Base-by-base conservation (phyloP, 805 yeast genomes). In the Ogataea dorogensis region DNA sequence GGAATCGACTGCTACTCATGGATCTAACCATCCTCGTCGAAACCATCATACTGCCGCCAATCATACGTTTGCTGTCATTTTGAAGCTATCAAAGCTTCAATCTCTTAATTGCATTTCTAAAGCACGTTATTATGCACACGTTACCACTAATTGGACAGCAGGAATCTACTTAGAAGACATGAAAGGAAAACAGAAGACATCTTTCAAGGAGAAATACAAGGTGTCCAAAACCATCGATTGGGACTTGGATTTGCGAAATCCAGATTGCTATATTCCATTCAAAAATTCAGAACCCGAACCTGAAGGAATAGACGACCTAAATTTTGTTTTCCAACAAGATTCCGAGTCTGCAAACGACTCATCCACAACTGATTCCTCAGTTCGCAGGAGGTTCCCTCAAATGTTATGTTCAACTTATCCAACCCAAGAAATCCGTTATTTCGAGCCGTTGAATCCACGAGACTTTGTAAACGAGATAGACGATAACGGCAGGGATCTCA, bases 1-100 rank as follows among this genome's bases (percentile, higher is more conserved):
- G 5, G 40, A 36, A 14, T 29, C 40, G 7, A 18, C 20, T 11
- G 23, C 18, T 7, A 15, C 34, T 17, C 21, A 13, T 2, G 37
- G 12, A 16, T 15, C 19, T 2, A 28, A 28, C 13, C 31, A 20
- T 9, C 30, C 35, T 20, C 30, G 20, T 5, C 28, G 29, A 17
- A 13, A 33, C 24, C 56, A 45, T 20, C 61, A 55, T 36, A 54
- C 46, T 22, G 58, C 53, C 3, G 47, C 64, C 2, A 54, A 73
- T 16, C 80, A 74, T 53, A 71, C 76, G 1, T 73, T 75, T 55
- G 77, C 71, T 0, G 67, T 73, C 8, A 65, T 75, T 9, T 47
- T 75, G 2, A 75, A 71, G 45, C 50, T 75, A 2, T 50, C 59
- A 8, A 70, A 65, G 43, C 66, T 64, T 19, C 62, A 64, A 11